Percentiles rank a stretch among this genome's conserved stretches.
Conservation (phyloP, 129 eudicot genomes). For the Chrysanthemum seticuspe region DNA sequence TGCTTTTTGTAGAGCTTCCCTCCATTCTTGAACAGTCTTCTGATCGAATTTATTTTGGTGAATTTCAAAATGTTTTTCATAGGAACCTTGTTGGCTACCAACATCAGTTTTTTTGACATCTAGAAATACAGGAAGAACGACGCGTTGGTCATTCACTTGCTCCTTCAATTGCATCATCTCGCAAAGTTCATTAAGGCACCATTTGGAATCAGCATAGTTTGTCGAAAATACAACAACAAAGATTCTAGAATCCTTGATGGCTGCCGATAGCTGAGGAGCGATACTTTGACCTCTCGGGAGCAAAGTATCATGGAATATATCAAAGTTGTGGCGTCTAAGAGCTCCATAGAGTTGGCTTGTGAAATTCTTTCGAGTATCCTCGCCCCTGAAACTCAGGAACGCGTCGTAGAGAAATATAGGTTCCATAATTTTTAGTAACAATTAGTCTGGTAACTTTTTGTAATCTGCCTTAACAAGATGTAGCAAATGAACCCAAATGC, state of each 20-base stretch:
- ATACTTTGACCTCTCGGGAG: slow-evolving; percentile 6
- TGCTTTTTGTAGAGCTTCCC: slow-evolving; percentile 20
- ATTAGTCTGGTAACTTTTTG: neutral
- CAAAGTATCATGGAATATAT: slow-evolving; percentile 11
- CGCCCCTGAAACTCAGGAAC: slow-evolving; percentile 27
- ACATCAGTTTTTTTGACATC: slow-evolving; percentile 14
- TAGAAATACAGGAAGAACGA: slow-evolving; percentile 16
- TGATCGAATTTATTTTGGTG: neutral
- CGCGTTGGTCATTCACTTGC: neutral
- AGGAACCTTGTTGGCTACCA: neutral
- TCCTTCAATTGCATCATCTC: slow-evolving; percentile 12
- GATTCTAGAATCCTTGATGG: slow-evolving; percentile 15
- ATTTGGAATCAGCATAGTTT: slow-evolving; percentile 1
- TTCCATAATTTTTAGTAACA: neutral
- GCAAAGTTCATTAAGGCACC: neutral
- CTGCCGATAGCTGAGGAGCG: neutral
- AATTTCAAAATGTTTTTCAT: neutral
- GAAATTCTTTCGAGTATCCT: slow-evolving; percentile 17
- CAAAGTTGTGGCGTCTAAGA: neutral
- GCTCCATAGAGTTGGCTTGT: slow-evolving; percentile 25
- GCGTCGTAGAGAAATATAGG: slow-evolving; percentile 16
- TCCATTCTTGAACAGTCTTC: slow-evolving; percentile 16
- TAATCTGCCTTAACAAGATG: no score
- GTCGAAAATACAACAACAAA: slow-evolving; percentile 17
- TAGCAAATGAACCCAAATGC: no score